Base-by-base conservation (phyloP, 306 rosid species). In the Fragaria iinumae region DNA sequence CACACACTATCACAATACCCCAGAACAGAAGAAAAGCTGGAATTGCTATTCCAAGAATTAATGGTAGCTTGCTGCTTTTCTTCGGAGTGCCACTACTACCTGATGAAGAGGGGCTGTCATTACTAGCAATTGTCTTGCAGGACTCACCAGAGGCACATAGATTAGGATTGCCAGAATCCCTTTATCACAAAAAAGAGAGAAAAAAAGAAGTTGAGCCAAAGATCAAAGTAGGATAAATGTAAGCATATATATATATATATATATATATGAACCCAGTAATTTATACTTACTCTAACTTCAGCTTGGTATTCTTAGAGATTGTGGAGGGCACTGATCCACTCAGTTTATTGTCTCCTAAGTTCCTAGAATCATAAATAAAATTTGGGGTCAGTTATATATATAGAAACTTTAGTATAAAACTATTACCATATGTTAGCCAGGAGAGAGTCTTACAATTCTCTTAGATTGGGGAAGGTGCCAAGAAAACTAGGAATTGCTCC, bases 401-500 rank as follows among this genome's bases (percentile, higher is more conserved):
- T 0, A 32, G 2, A 75, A 74, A 74, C 5, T 60, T 17, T 14
- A 2, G 38, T 12, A 10, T 13, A 60, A 27, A 60, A 60, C 38
- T 10, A 32, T 18, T 18, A 11, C 8, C 7, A 36, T 20, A 11
- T 11, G 14, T 1, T 21, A 34, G 53, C 1, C 25, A 11, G 45
- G 41, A 14, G 41, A 14, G 27, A 45, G 18, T 38, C 59, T 49
- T 44, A 80, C 83, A 75, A n/a, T 69, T 74, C 71, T 43, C 77
- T 79, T 39, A 88, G 81, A 56, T 83, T 77, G 2, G 89, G 86
- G 20, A 85, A 65, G 45, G 81, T 80, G 44, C 87, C 84, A 66
- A 88, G 81, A 67, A 85, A 85, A 67, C 80, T 69, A 67, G 80
- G 89, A 67, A 88, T 85, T 25, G 75, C 57, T 32, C 88, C 89